Evolutionary conservation across 129 eudicot species (phyloP).

Genomic region (Silybum marianum): DNA sequence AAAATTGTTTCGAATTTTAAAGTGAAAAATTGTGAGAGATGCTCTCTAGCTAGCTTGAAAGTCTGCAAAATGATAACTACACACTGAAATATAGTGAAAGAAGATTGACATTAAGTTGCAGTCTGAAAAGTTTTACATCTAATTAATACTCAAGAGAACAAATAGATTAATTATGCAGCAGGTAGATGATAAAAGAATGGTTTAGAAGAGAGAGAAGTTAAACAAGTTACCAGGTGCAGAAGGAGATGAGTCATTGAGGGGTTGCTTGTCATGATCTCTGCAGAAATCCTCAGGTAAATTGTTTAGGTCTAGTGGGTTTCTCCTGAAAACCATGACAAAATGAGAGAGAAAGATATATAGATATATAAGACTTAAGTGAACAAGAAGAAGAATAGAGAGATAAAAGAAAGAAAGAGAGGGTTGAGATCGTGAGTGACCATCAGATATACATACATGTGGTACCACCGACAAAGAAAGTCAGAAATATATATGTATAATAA

Average conservation of each 20-base stretch:
- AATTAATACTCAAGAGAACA: neutral
- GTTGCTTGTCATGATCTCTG: constrained; percentile 55
- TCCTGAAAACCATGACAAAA: constrained; percentile 56
- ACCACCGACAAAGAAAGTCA: constrained; percentile 43
- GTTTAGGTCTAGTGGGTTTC: constrained; percentile 78
- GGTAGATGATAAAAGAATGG: neutral
- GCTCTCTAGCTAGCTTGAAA: neutral
- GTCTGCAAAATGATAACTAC: neutral
- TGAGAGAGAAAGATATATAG: neutral
- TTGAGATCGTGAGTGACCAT: neutral
- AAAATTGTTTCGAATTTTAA: neutral
- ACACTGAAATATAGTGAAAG: neutral
- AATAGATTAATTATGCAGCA: neutral
- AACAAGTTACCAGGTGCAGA: constrained; percentile 43
- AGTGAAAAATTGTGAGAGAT: neutral
- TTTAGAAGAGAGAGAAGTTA: neutral
- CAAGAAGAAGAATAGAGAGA: neutral
- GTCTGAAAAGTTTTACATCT: neutral
- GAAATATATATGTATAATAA: neutral
- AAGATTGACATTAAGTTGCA: neutral
- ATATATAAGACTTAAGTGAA: neutral
- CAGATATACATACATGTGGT: constrained; percentile 31
- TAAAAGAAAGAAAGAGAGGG: constrained; percentile 1
- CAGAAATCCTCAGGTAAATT: constrained; percentile 80
- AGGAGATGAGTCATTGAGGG: constrained; percentile 60